A percentile compares a stretch with the other conserved stretches of the same genome.
Conservation (phyloP, 768 basidiomycete genomes). For the Lactarius sp. region DNA sequence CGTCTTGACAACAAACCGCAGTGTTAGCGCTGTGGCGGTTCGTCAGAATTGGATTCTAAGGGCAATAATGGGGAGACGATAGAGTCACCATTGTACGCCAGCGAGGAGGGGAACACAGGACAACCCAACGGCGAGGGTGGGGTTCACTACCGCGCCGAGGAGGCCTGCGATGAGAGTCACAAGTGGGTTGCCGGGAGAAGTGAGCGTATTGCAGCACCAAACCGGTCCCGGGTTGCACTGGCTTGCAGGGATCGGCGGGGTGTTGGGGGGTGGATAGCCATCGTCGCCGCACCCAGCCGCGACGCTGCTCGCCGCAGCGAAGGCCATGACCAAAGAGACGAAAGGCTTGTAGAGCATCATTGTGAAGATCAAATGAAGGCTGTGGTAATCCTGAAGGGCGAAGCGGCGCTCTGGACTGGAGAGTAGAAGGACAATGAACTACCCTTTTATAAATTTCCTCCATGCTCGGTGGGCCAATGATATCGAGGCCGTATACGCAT, state of each 20-base stretch:
- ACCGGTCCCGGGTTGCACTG: background rate
- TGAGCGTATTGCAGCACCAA: background rate
- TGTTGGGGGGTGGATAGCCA: background rate
- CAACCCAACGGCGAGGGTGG: too few relatives aligned
- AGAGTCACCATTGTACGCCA: too few relatives aligned
- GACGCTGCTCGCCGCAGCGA: background rate
- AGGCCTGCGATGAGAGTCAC: background rate
- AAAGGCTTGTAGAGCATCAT: constrained; percentile 1
- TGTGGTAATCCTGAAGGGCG: too few relatives aligned
- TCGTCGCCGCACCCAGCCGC: background rate
- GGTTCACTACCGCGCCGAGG: too few relatives aligned
- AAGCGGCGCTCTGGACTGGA: background rate
- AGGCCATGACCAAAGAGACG: background rate
- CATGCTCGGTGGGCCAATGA: background rate
- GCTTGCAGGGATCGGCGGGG: too few relatives aligned
- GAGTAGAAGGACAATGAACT: background rate
- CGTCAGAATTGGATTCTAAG: too few relatives aligned
- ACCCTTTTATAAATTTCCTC: background rate
- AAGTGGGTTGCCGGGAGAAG: background rate
- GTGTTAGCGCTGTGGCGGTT: too few relatives aligned
- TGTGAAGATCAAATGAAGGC: too few relatives aligned
- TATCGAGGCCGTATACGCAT: background rate
- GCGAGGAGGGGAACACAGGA: too few relatives aligned
- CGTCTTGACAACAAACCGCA: too few relatives aligned
- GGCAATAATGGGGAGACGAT: too few relatives aligned